Evolutionary conservation across 371 early-diverging fungal genomes (phyloP), one percentile per base, ranked within the genome.

Genomic region (Lichtheimia ramosa): DNA sequence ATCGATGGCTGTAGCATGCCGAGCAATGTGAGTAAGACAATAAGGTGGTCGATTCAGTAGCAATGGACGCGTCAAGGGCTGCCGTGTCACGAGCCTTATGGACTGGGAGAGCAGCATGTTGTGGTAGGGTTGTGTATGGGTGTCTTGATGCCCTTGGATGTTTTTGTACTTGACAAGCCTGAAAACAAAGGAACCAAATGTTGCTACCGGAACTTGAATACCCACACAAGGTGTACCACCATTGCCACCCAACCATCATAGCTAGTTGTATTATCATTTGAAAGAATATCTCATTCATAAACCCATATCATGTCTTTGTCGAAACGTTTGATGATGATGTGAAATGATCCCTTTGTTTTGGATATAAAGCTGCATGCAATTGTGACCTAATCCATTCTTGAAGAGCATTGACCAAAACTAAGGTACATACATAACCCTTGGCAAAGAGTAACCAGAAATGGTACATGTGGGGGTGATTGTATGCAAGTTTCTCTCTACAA

Each of bases 1-100:
- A 40, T 43, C 34, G 3, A 43, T 34, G 8, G 54, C 62, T 3
- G 62, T 61, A 14, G 55, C 56, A 61, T 61, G 62, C 14, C 62
- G 62, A 46, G 62, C 55, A 34, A 53, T n/a, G 46, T 18, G 46
- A 46, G 5, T 16, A 12, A 46, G 21, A 21, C 46, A 46, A 46
- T 46, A 16, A 10, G 46, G 46, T 46, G 13, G 46, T 8, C 46
- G 46, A n/a, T n/a, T 21, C 18, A 46, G 46, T 7, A 46, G 16
- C n/a, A 46, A 18, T 2, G 46, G 18, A 14, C 46, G 46, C 18
- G 46, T 46, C 18, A 21, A n/a, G 5, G n/a, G 14, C 5, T n/a
- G 5, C 16, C 46, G 46, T n/a, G 18, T 46, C 46, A 46, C n/a
- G 46, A 18, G 46, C 21, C n/a, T 46, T n/a, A 21, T 21, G 18